phyloP scores from a whole-genome alignment of 2,329 filamentous ascomycete genomes.

The Knoxdaviesia proteae region DNA sequence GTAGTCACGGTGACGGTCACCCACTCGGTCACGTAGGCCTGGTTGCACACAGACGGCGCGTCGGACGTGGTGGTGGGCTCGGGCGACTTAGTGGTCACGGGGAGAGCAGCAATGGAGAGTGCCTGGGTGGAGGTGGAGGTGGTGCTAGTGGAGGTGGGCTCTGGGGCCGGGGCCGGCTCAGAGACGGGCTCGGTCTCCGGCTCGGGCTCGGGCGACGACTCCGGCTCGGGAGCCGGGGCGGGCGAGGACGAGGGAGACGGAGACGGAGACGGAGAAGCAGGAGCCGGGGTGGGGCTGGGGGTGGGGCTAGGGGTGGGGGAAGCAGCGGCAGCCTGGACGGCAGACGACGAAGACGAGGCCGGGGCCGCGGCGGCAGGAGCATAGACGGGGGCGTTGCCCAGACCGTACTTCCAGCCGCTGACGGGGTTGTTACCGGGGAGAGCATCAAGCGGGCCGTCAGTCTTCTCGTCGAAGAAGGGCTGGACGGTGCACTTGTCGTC shows the following conservation, averaged over 20 bases:
- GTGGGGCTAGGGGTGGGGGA: slow-evolving; percentile 1
- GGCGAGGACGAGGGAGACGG: too few relatives aligned
- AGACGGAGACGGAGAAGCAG: background rate
- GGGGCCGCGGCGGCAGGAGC: background rate
- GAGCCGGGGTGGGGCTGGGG: background rate
- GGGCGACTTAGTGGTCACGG: background rate
- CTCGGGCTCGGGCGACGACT: too few relatives aligned
- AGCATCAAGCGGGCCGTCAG: slow-evolving; percentile 19
- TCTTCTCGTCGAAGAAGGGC: slow-evolving; percentile 23
- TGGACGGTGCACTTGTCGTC: slow-evolving; percentile 27
- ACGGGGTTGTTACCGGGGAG: slow-evolving; percentile 36
- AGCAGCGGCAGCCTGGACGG: slow-evolving; percentile 1
- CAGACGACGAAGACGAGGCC: background rate
- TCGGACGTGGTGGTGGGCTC: background rate
- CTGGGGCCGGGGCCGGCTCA: background rate
- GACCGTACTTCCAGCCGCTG: slow-evolving; percentile 27
- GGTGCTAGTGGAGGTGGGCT: slow-evolving; percentile 1
- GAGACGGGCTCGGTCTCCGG: too few relatives aligned
- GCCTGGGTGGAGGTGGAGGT: background rate
- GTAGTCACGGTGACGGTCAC: too few relatives aligned
- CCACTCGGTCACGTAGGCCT: too few relatives aligned
- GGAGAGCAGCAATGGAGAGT: background rate
- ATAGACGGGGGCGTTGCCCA: slow-evolving; percentile 2
- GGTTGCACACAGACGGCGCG: background rate
- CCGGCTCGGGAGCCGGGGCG: too few relatives aligned